Conservation (phyloP, 2,329 filamentous ascomycete species). For the Thielaviopsis populi region DNA sequence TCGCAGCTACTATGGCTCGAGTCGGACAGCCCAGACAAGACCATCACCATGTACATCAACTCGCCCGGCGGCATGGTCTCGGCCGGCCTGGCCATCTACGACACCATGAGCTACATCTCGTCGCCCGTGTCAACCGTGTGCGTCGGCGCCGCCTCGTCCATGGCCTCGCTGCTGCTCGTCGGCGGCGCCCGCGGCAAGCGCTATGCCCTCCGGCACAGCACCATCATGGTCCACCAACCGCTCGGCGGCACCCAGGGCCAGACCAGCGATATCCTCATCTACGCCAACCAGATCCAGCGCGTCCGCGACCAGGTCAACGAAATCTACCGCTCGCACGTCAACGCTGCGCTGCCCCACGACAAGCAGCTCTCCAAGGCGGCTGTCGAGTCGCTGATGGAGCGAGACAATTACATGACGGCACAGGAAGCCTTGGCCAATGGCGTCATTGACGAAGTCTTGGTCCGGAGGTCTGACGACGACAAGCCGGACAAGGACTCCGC, state of each 20-base stretch:
- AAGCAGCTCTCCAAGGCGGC: conserved; percentile 59
- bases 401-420: conserved; percentile 86
- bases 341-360: conserved; percentile 56
- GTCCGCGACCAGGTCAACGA: conserved; percentile 73
- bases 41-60: conserved; percentile 96
- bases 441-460: conserved; percentile 77
- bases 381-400: conserved; percentile 89
- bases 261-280: conserved; percentile 78
- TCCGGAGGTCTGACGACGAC: conserved; percentile 6
- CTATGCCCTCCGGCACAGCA: conserved; percentile 80
- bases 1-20: conserved; percentile 96
- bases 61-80: conserved; percentile 88
- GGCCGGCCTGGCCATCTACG: conserved; percentile 72
- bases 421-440: conserved; percentile 79
- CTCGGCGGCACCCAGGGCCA: conserved; percentile 55
- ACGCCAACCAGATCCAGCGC: conserved; percentile 88
- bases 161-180: conserved; percentile 79
- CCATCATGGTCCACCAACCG: conserved; percentile 96
- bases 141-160: conserved; percentile 83
- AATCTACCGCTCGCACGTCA: conserved; percentile 80
- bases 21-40: conserved; percentile 85
- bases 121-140: conserved; percentile 90
- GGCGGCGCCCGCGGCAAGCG: conserved; percentile 75
- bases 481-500: not conserved
- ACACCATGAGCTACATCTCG: conserved; percentile 95